A percentile compares a stretch with the other conserved stretches of the same genome.
These are phyloP conservation scores for Boletus pseudo-olivaceus DNA, from an alignment of 768 basidiomycete species.

Conservation along the genomic window DNA sequence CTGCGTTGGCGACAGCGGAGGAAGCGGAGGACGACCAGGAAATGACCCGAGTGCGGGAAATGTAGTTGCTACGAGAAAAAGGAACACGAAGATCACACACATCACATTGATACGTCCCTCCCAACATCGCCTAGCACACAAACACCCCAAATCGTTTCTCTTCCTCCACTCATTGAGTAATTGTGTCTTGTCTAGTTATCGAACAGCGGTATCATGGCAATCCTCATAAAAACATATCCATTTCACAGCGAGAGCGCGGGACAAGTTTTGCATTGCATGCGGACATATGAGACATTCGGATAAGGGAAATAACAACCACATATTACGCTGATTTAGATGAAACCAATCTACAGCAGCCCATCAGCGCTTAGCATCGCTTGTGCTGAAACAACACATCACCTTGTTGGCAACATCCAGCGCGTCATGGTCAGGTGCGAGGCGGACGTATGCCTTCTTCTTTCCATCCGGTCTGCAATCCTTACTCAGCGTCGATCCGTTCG, in stretches of 20 bases:
- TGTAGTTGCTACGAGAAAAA: background rate
- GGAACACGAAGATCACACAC: slow-evolving; percentile 3
- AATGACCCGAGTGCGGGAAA: slow-evolving; percentile 13
- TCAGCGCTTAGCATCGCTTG: slow-evolving; percentile 3
- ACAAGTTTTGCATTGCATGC: slow-evolving; percentile 7
- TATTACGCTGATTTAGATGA: slow-evolving; percentile 59
- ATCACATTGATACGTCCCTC: background rate
- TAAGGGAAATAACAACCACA: background rate
- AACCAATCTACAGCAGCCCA: slow-evolving; percentile 65
- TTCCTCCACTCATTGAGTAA: too few species aligned
- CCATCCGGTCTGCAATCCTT: slow-evolving; percentile 77
- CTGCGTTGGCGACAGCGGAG: slow-evolving; percentile 19
- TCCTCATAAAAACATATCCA: background rate
- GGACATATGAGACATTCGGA: slow-evolving; percentile 5
- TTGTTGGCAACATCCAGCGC: slow-evolving; percentile 97
- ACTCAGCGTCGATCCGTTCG: background rate
- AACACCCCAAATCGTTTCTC: background rate
- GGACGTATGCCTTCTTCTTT: slow-evolving; percentile 99
- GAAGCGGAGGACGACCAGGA: slow-evolving; percentile 1
- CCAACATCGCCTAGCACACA: background rate
- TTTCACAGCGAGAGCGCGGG: background rate
- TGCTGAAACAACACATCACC: slow-evolving; percentile 40
- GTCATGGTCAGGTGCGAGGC: slow-evolving; percentile 92
- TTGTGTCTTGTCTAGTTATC: background rate
- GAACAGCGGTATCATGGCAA: too few species aligned